Evolutionary conservation across 345 rosid genomes (phyloP).

Genomic region (Triadica sebifera): DNA sequence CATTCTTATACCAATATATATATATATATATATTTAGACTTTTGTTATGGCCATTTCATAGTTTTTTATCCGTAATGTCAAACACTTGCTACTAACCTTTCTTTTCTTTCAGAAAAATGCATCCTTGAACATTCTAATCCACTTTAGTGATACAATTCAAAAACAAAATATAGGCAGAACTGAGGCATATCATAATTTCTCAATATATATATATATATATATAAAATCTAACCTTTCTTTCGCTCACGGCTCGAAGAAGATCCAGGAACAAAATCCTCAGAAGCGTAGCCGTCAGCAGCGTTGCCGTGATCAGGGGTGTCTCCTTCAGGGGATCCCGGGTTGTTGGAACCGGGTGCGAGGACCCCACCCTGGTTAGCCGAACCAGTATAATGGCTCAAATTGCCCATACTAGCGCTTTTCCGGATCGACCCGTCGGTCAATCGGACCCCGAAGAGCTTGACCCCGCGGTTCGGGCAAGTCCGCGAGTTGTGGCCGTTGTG

Average conservation of each 20-base stretch:
- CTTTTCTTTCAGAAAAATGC: not conserved
- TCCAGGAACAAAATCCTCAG: conserved; percentile 93
- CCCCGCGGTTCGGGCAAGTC: conserved; percentile 37
- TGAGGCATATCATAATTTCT: too few relatives aligned
- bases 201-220: not conserved
- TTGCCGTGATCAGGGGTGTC: conserved; percentile 58
- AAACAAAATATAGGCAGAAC: too few relatives aligned
- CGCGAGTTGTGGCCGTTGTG: conserved; percentile 40
- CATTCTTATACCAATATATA: too few relatives aligned
- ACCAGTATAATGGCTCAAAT: conserved; percentile 29
- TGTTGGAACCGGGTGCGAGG: conserved; percentile 36
- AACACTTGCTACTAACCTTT: too few relatives aligned
- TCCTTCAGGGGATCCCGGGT: conserved; percentile 64
- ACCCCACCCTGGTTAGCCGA: conserved; percentile 19
- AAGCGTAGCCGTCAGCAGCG: conserved; percentile 76
- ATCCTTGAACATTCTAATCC: not conserved
- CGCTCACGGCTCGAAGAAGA: conserved; percentile 91
- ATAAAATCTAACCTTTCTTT: conserved; percentile 63
- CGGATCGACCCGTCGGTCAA: conserved; percentile 50
- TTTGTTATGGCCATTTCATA: too few relatives aligned
- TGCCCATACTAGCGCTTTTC: conserved; percentile 40
- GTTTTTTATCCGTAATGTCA: too few relatives aligned
- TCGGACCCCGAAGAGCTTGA: conserved; percentile 38
- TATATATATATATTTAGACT: too few relatives aligned
- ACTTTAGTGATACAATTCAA: too few relatives aligned